These are phyloP conservation scores for Diphasiastrum complanatum DNA, from an alignment of 83 land plant species.

Conservation along the genomic window DNA sequence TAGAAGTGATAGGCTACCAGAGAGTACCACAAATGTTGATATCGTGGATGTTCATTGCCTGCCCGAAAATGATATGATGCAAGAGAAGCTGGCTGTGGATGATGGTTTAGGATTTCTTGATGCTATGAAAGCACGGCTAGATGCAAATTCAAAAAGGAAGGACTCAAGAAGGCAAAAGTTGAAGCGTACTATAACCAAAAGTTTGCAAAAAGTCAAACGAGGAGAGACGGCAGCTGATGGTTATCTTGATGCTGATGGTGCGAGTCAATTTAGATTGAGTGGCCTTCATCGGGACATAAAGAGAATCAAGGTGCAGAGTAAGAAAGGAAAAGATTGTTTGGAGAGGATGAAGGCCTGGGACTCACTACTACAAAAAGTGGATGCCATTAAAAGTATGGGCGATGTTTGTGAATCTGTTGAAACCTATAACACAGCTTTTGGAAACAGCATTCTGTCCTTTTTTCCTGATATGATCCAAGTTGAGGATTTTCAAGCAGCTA, in stretches of 20 bases:
- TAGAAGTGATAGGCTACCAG: background rate
- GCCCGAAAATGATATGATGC: conserved; percentile 12
- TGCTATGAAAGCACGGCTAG: conserved; percentile 21
- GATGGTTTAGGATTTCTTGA: conserved; percentile 24
- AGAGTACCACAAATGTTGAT: conserved; percentile 25
- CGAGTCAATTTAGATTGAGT: background rate
- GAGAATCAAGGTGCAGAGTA: conserved; percentile 17
- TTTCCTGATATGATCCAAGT: too few relatives aligned
- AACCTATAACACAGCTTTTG: too few relatives aligned
- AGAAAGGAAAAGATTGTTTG: conserved; percentile 22
- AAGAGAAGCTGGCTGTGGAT: conserved; percentile 4
- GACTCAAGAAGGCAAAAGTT: conserved; percentile 16
- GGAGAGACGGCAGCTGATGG: conserved; percentile 11
- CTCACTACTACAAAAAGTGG: conserved; percentile 22
- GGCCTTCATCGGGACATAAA: conserved; percentile 13
- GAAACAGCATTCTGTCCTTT: too few relatives aligned
- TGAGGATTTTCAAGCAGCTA: too few relatives aligned
- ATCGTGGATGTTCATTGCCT: conserved; percentile 4
- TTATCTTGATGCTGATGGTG: conserved; percentile 12
- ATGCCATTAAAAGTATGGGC: too few relatives aligned
- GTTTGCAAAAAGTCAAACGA: conserved; percentile 23
- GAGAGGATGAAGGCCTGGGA: conserved; percentile 19
- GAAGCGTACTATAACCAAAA: conserved; percentile 13
- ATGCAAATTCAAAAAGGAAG: conserved; percentile 20
- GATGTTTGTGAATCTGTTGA: too few relatives aligned